Conservation (phyloP, 2,329 filamentous ascomycete species). For the Colletotrichum salicis region DNA sequence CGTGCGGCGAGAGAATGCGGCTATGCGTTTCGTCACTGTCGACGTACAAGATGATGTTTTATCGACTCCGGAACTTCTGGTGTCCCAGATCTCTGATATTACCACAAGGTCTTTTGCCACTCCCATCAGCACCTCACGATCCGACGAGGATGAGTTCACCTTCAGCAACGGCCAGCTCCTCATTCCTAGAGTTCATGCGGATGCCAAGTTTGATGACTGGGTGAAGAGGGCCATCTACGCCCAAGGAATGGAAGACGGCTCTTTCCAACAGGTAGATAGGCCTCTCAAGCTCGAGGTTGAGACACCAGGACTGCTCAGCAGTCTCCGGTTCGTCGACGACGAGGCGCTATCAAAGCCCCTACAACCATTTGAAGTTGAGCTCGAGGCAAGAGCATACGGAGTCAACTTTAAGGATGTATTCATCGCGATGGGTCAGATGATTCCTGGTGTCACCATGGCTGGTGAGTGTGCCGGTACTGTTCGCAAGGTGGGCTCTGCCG, state of each 20-base stretch:
- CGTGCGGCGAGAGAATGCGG: slow-evolving; percentile 37
- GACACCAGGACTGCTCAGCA: slow-evolving; percentile 28
- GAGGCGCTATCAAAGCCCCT: slow-evolving; percentile 24
- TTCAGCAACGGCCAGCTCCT: slow-evolving; percentile 3
- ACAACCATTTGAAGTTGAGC: slow-evolving; percentile 37
- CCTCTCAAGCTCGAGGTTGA: slow-evolving; percentile 34
- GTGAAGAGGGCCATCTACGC: not conserved
- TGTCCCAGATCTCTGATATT: not conserved
- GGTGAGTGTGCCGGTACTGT: slow-evolving; percentile 43
- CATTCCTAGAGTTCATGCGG: slow-evolving; percentile 14
- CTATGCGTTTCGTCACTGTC: slow-evolving; percentile 37
- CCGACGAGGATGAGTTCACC: slow-evolving; percentile 7
- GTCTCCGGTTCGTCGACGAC: slow-evolving; percentile 34
- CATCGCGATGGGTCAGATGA: slow-evolving; percentile 40
- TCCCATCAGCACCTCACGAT: not conserved
- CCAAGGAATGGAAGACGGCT: not conserved
- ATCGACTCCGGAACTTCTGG: not conserved
- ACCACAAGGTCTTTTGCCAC: not conserved
- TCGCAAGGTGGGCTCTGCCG: slow-evolving; percentile 39
- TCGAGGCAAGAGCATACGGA: slow-evolving; percentile 36
- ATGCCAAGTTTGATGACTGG: slow-evolving; percentile 15
- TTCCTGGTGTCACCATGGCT: slow-evolving; percentile 37
- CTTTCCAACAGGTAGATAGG: slow-evolving; percentile 19
- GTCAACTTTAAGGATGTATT: slow-evolving; percentile 41
- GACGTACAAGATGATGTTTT: slow-evolving; percentile 26